Conservation (phyloP, 2,329 filamentous ascomycete species). For the Ilyonectria mors-panacis region DNA sequence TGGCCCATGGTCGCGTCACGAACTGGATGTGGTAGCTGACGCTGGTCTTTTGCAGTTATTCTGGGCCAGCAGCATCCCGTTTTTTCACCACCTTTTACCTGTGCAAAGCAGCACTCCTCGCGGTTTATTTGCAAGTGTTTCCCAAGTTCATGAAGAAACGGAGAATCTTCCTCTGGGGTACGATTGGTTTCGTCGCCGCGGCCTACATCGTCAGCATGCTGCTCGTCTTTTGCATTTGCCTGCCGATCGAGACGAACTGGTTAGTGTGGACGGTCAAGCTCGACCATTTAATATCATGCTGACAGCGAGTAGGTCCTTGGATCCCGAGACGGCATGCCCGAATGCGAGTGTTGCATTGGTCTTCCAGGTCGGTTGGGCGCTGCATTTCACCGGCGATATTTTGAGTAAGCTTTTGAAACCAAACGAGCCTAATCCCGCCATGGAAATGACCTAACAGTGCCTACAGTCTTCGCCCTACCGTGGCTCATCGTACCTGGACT, state of each 20-base stretch:
- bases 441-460: neutral
- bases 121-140: constrained; percentile 39
- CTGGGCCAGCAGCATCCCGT: constrained; percentile 31
- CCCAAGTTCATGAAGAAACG: constrained; percentile 37
- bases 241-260: constrained; percentile 29
- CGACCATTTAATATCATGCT: neutral
- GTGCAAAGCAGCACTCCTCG: constrained; percentile 38
- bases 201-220: constrained; percentile 29
- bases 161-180: constrained; percentile 21
- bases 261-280: neutral
- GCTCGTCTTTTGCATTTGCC: constrained; percentile 37
- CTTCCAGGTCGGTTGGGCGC: constrained; percentile 14
- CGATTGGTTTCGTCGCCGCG: constrained; percentile 17
- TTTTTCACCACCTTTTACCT: constrained; percentile 43
- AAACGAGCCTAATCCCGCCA: neutral
- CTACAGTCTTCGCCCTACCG: constrained; percentile 12
- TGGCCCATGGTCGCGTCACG: neutral
- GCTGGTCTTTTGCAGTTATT: constrained; percentile 26
- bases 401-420: constrained; percentile 11
- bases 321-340: neutral
- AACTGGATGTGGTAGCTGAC: rapidly evolving
- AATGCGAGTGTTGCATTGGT: neutral
- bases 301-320: neutral
- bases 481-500: constrained; percentile 31
- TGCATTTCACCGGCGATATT: constrained; percentile 32